Percentiles rank a stretch among this genome's conserved stretches.
These are phyloP conservation scores for Mrakia gelida DNA, from an alignment of 768 basidiomycete genomes.

Conservation along the genomic window DNA sequence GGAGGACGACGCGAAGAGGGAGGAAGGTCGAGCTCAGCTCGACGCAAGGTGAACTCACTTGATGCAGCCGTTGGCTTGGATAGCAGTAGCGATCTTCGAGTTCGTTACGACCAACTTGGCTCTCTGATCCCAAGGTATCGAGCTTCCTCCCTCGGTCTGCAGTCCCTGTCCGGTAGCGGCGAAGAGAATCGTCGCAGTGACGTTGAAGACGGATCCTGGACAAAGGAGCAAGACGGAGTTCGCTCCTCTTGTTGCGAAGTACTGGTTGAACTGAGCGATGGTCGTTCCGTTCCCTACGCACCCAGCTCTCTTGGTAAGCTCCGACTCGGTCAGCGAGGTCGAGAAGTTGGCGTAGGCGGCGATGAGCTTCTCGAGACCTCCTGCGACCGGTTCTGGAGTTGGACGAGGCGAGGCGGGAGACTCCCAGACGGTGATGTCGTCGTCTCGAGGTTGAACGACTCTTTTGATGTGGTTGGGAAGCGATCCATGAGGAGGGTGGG, in stretches of 20 bases:
- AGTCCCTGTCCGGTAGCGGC: slow-evolving; percentile 9
- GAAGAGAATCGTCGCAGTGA: slow-evolving; percentile 14
- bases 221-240: not conserved
- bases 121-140: not conserved
- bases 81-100: slow-evolving; percentile 8
- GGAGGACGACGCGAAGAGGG: not conserved
- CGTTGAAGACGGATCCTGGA: not conserved
- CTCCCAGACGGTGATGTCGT: not conserved
- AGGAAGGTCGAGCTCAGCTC: not conserved
- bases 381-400: not conserved
- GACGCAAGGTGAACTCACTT: not conserved
- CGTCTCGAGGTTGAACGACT: not conserved
- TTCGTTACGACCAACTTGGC: not conserved
- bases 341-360: not conserved
- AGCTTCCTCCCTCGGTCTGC: slow-evolving; percentile 1
- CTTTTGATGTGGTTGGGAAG: not conserved
- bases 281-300: slow-evolving; percentile 14
- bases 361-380: not conserved
- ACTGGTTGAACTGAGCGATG: slow-evolving; percentile 15
- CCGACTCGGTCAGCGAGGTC: not conserved
- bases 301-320: not conserved
- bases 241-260: not conserved
- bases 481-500: not conserved
- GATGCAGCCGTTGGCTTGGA: not conserved
- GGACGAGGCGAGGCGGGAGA: not conserved